Conservation (phyloP, 78 protist genomes). For the Chrysochromulina parva region DNA sequence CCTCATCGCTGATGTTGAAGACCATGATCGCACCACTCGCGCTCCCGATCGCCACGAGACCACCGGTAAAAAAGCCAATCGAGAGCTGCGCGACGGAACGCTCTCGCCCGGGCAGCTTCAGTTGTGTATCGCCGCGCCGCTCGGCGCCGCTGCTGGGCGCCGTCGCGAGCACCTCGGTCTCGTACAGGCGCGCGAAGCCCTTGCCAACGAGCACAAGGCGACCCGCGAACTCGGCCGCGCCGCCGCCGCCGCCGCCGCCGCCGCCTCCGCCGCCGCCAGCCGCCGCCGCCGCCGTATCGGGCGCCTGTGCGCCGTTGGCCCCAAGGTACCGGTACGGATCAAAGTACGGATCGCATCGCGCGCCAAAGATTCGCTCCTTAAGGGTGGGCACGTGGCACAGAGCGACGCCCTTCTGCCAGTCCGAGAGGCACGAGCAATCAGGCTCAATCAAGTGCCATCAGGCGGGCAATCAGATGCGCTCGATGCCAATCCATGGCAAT, state of each 20-base stretch:
- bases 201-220: not conserved
- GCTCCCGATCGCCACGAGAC: not conserved
- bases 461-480: too few species aligned
- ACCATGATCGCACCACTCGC: not conserved
- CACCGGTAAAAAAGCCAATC: not conserved
- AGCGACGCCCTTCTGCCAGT: not conserved
- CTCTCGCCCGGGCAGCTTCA: not conserved
- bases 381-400: not conserved
- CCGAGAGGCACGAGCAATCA: too few species aligned
- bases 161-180: not conserved
- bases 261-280: too few species aligned
- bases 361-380: not conserved
- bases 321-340: too few species aligned
- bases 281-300: too few species aligned
- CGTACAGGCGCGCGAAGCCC: not conserved
- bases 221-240: too few species aligned
- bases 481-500: too few species aligned
- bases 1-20: not conserved
- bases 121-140: not conserved
- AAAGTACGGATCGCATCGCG: not conserved
- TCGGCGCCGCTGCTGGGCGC: not conserved
- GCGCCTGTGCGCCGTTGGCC: too few species aligned
- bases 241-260: too few species aligned
- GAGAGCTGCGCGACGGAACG: not conserved
- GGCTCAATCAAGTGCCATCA: too few species aligned